These are phyloP conservation scores for Fusarium ambrosium DNA, from an alignment of 2,329 filamentous ascomycete genomes.

Conservation along the genomic window DNA sequence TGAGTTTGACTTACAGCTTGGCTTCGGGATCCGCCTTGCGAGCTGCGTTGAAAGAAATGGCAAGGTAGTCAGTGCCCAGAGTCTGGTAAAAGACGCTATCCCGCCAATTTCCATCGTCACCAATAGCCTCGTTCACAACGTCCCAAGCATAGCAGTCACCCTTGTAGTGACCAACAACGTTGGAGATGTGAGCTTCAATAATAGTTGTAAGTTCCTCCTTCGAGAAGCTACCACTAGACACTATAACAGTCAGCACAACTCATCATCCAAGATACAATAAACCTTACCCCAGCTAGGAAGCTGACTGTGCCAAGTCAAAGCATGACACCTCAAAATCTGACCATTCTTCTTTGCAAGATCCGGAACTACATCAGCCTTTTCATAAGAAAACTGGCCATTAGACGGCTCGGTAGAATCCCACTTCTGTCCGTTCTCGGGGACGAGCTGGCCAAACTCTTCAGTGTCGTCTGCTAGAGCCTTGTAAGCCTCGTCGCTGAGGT, in stretches of 20 bases:
- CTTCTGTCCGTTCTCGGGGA: slow-evolving; percentile 74
- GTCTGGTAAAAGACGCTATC: slow-evolving; percentile 66
- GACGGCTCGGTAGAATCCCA: slow-evolving; percentile 74
- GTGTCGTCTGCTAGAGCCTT: slow-evolving; percentile 65
- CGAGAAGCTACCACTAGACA: slow-evolving; percentile 63
- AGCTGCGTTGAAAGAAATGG: slow-evolving; percentile 69
- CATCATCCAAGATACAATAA: neutral
- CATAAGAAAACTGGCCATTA: slow-evolving; percentile 69
- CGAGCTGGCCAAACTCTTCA: slow-evolving; percentile 74
- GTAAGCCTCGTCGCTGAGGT: slow-evolving; percentile 68
- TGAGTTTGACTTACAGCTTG: slow-evolving; percentile 59
- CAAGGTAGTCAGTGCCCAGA: slow-evolving; percentile 69
- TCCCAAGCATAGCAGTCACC: slow-evolving; percentile 75
- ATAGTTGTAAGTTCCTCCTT: slow-evolving; percentile 68
- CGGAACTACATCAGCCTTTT: slow-evolving; percentile 66
- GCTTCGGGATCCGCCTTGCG: slow-evolving; percentile 66
- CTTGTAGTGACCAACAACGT: slow-evolving; percentile 69
- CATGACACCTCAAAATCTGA: slow-evolving; percentile 74
- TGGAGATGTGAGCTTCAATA: slow-evolving; percentile 68
- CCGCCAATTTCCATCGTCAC: slow-evolving; percentile 69
- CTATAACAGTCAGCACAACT: slow-evolving; percentile 19
- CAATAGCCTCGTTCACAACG: slow-evolving; percentile 74
- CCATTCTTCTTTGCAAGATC: slow-evolving; percentile 62
- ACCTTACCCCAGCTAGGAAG: slow-evolving; percentile 47
- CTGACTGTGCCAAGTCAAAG: slow-evolving; percentile 62